These are phyloP conservation scores for Dryas drummondii DNA, from an alignment of 306 rosid genomes.

Conservation along the genomic window DNA sequence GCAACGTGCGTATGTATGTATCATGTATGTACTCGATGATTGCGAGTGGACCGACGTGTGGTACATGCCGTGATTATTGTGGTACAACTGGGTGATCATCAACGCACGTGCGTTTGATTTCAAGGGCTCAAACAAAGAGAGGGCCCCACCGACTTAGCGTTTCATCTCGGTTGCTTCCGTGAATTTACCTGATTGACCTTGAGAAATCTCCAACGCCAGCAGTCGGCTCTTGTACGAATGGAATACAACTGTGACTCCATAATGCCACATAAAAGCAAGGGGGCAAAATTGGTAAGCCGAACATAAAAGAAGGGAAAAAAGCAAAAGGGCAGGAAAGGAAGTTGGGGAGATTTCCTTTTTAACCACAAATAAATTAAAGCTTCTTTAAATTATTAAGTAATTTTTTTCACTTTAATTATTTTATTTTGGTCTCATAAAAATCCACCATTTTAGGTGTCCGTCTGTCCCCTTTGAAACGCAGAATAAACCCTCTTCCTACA, in stretches of 20 bases:
- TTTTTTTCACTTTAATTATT: background rate
- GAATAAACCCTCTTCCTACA: conserved; percentile 39
- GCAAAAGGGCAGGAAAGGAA: conserved; percentile 42
- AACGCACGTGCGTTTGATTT: conserved; percentile 26
- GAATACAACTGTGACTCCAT: background rate
- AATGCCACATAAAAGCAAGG: background rate
- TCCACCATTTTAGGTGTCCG: conserved; percentile 53
- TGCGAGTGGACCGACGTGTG: background rate
- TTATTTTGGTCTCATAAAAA: conserved; percentile 22
- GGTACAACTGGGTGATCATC: conserved; percentile 21
- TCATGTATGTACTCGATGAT: conserved; percentile 12
- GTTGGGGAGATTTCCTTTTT: conserved; percentile 29
- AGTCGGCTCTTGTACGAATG: background rate
- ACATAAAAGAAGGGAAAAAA: background rate
- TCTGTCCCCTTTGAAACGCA: conserved; percentile 69
- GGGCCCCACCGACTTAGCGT: background rate
- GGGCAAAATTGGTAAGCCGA: background rate
- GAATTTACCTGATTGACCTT: background rate
- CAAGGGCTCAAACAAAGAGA: background rate
- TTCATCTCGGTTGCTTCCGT: too few species aligned
- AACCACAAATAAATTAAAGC: conserved; percentile 33
- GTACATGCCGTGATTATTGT: conserved; percentile 29
- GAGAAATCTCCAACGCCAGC: background rate
- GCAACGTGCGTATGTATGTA: background rate
- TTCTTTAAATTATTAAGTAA: conserved; percentile 22